Conservation (phyloP, 2,329 filamentous ascomycete genomes). For the Penicillium sp. region DNA sequence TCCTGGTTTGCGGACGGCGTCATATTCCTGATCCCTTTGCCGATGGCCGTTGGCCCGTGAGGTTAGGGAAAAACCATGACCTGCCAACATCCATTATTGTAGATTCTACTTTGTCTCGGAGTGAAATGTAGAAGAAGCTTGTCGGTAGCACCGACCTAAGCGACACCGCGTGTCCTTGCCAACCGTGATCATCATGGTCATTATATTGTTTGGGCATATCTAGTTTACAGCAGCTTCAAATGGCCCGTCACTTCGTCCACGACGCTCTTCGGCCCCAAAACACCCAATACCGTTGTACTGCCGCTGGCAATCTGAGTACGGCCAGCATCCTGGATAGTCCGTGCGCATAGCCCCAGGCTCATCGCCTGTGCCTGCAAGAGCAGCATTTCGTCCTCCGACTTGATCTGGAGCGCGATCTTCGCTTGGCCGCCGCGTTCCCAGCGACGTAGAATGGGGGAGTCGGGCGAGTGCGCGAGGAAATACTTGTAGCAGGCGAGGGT, state of each 20-base stretch:
- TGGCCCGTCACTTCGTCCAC: slow-evolving; percentile 81
- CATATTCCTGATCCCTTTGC: slow-evolving; percentile 88
- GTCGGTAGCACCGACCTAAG: too few species aligned
- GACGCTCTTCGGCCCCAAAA: slow-evolving; percentile 73
- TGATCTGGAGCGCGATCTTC: slow-evolving; percentile 87
- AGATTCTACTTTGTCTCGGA: not conserved
- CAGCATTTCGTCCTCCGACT: slow-evolving; percentile 72
- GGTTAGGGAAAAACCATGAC: slow-evolving; percentile 86
- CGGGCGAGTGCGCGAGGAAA: slow-evolving; percentile 53
- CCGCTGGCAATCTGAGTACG: slow-evolving; percentile 93
- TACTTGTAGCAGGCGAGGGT: slow-evolving; percentile 95
- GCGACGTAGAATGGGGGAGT: slow-evolving; percentile 60
- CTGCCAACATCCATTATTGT: slow-evolving; percentile 54
- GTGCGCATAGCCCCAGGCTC: slow-evolving; percentile 76
- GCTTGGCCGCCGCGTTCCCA: slow-evolving; percentile 87
- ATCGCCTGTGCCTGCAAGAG: slow-evolving; percentile 73
- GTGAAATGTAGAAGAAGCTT: not conserved
- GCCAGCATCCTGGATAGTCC: slow-evolving; percentile 91
- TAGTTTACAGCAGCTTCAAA: slow-evolving; percentile 68
- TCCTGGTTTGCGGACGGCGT: slow-evolving; percentile 53
- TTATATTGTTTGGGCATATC: slow-evolving; percentile 9
- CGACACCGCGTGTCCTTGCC: not conserved
- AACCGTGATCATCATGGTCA: slow-evolving; percentile 17
- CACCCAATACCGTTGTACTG: slow-evolving; percentile 84
- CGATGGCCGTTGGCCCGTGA: slow-evolving; percentile 83